phyloP scores from a whole-genome alignment of 768 basidiomycete genomes.

The Lentinula raphanica region DNA sequence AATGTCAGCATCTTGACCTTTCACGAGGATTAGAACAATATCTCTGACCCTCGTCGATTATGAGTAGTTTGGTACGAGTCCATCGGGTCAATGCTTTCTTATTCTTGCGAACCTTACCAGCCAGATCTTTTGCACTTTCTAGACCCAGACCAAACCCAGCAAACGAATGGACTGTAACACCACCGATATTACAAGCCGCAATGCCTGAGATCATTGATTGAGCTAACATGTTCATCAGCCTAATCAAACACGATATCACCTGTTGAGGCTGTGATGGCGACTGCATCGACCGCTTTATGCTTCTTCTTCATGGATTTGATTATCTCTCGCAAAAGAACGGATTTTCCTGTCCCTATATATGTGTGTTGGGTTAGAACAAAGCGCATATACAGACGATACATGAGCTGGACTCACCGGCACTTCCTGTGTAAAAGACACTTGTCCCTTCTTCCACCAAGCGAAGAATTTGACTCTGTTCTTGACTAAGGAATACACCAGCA shows the following conservation, averaged over 20 bases:
- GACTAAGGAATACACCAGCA: constrained; percentile 60
- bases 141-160: constrained; percentile 87
- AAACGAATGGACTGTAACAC: constrained; percentile 92
- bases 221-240: background rate
- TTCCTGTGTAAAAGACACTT: constrained; percentile 94
- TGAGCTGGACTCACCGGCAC: constrained; percentile 74
- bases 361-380: constrained; percentile 10
- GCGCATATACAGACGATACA: constrained; percentile 6
- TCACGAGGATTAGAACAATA: background rate
- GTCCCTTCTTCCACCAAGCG: constrained; percentile 66
- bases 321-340: constrained; percentile 88
- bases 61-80: constrained; percentile 78
- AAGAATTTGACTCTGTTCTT: constrained; percentile 83
- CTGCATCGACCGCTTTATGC: constrained; percentile 57
- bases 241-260: constrained; percentile 52
- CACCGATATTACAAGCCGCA: constrained; percentile 96
- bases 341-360: constrained; percentile 86
- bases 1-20: background rate
- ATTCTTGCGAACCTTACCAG: constrained; percentile 69
- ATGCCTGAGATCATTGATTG: constrained; percentile 47
- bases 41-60: constrained; percentile 78
- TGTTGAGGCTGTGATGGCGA: constrained; percentile 94
- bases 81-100: constrained; percentile 79
- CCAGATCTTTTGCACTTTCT: constrained; percentile 57
- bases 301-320: constrained; percentile 67